Conservation (phyloP, 352 stramenopile species). For the Ophiocytium majus region DNA sequence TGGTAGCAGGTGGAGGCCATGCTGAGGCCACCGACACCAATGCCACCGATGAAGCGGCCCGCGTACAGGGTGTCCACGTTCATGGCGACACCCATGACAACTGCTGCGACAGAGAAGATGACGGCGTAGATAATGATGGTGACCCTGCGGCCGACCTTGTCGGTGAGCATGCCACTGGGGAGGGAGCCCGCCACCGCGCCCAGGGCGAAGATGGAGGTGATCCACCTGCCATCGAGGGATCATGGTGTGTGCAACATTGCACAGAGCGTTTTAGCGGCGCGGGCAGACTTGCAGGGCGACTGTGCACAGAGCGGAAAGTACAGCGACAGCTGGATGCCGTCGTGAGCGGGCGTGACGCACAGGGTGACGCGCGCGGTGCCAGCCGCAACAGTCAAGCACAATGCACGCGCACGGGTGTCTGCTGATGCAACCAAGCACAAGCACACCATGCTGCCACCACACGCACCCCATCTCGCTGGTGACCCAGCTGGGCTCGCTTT, state of each 20-base stretch:
- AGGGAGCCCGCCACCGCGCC: slow-evolving; percentile 24
- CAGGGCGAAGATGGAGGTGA: slow-evolving; percentile 30
- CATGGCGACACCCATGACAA: slow-evolving; percentile 17
- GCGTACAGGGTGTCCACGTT: slow-evolving; percentile 5
- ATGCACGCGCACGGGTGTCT: slow-evolving; percentile 19
- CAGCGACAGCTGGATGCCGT: background rate
- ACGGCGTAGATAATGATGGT: slow-evolving; percentile 32
- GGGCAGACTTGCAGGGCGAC: background rate
- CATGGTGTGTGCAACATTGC: too few species aligned
- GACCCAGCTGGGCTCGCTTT: background rate
- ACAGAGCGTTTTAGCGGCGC: too few species aligned
- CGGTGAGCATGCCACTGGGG: slow-evolving; percentile 5
- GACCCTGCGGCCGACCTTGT: slow-evolving; percentile 19
- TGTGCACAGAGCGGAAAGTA: background rate
- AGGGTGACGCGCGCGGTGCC: background rate
- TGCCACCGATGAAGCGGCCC: slow-evolving; percentile 19
- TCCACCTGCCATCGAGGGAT: slow-evolving; percentile 20
- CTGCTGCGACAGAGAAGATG: slow-evolving; percentile 27
- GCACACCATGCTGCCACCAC: background rate
- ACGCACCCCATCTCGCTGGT: background rate
- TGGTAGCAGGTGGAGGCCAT: slow-evolving; percentile 30
- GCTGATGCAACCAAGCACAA: background rate
- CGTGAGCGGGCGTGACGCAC: background rate
- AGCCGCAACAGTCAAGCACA: slow-evolving; percentile 8
- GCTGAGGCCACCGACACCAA: slow-evolving; percentile 33